Base-by-base conservation (phyloP, 208 protist genomes). In the Herpetomonas tarakana region DNA sequence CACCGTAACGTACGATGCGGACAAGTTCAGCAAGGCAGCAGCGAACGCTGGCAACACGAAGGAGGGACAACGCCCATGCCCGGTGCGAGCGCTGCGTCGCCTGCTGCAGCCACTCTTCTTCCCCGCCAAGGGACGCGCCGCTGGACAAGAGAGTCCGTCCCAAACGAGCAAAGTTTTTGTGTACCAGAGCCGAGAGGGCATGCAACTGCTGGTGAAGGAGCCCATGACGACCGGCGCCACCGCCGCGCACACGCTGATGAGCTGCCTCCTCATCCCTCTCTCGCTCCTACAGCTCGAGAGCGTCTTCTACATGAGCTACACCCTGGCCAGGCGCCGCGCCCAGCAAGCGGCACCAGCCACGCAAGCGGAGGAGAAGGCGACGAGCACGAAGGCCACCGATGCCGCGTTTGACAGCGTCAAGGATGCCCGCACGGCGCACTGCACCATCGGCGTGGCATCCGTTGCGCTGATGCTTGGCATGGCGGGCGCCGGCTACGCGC, bases 141-240 rank as follows among this genome's bases (percentile, higher is more conserved):
- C 7, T 7, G 45, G 24, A 47, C 47, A 2, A 14, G n/a, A n/a
- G n/a, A n/a, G n/a, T n/a, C n/a, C n/a, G n/a, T 14, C 35, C 6
- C 9, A 6, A 41, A 18, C 35, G 35, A 41, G 14, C 35, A 41
- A 41, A 14, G 62, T 62, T 44, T 74, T 58, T 41, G 21, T 81
- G 6, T 75, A 71, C 29, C 52, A 71, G 27, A 59, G 62, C 14
- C 45, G 62, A 2, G 69, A 73, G 31, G 65, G 65, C 0, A 70
- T 76, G 75, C 70, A 74, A 56, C 66, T 81, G 16, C 46, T 76
- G 25, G 58, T 71, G 69, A 44, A 30, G 14, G 44, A 25, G 0
- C 14, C 22, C 25, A 76, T 80, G 44, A 62, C 74, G 6, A 52
- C 19, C n/a, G 44, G 24, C 38, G 49, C 21, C 18, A 27, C 56